Conservation (phyloP, 2,329 filamentous ascomycete genomes). For the Aspergillus sp. region DNA sequence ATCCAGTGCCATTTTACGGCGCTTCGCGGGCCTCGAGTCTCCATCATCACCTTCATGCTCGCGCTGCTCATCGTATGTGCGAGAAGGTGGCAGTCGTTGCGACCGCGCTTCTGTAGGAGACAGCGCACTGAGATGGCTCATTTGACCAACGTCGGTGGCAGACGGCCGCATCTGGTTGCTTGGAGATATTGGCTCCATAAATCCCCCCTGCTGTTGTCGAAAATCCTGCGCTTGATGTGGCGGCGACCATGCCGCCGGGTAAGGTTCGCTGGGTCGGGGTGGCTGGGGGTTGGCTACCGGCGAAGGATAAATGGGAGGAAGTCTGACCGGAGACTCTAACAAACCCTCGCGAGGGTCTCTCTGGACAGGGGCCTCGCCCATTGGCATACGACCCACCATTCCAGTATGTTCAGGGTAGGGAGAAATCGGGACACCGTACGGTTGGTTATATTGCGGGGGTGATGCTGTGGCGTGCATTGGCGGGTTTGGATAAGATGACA, state of each 20-base stretch:
- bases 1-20: conserved; percentile 41
- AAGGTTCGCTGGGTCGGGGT: not conserved
- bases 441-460: conserved; percentile 34
- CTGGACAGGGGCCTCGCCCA: conserved; percentile 24
- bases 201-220: conserved; percentile 22
- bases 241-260: not conserved
- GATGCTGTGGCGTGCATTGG: conserved; percentile 31
- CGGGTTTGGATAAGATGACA: conserved; percentile 27
- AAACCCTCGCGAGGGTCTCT: conserved; percentile 31
- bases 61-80: conserved; percentile 16
- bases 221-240: conserved; percentile 1
- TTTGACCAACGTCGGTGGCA: conserved; percentile 21
- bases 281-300: conserved; percentile 22
- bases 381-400: conserved; percentile 25
- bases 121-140: conserved; percentile 15
- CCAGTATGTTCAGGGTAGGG: conserved; percentile 29
- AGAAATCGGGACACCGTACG: conserved; percentile 25
- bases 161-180: conserved; percentile 27
- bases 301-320: conserved; percentile 40
- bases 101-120: conserved; percentile 20
- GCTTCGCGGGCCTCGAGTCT: conserved; percentile 32
- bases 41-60: conserved; percentile 20
- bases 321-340: conserved; percentile 34
- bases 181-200: conserved; percentile 29
- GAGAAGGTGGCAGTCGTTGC: conserved; percentile 18